Conservation (phyloP, 352 stramenopile species). For the Phytopythium oedochilum region DNA sequence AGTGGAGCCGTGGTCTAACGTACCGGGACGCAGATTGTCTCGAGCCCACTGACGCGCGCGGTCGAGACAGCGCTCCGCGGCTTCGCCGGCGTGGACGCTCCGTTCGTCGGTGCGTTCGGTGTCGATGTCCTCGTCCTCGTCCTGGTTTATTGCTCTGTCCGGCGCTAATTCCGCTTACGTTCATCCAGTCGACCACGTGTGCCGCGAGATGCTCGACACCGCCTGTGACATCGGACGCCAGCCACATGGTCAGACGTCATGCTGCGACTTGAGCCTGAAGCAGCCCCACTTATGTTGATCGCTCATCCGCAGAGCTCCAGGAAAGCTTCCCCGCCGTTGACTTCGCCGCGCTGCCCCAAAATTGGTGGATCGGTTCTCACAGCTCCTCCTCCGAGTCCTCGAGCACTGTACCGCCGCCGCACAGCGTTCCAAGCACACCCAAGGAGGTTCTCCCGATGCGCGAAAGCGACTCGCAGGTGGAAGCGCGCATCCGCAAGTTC, state of each 20-base stretch:
- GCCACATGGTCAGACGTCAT: conserved; percentile 33
- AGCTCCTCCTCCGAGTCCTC: conserved; percentile 17
- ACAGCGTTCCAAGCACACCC: conserved; percentile 20
- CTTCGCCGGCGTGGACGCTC: conserved; percentile 47
- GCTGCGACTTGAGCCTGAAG: no score
- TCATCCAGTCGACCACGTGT: conserved; percentile 55
- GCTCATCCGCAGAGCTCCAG: not conserved
- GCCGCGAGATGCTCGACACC: conserved; percentile 82
- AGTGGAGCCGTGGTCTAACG: not conserved
- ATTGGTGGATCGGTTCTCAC: conserved; percentile 62
- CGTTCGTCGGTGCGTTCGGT: conserved; percentile 39
- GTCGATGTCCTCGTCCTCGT: not conserved
- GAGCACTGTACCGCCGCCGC: conserved; percentile 13
- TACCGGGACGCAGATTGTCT: conserved; percentile 52
- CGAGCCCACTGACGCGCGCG: conserved; percentile 76
- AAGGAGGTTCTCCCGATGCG: conserved; percentile 53
- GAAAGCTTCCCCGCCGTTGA: conserved; percentile 20
- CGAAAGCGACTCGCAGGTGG: conserved; percentile 51
- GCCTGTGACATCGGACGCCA: conserved; percentile 76
- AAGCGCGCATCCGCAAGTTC: conserved; percentile 64
- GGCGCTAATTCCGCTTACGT: no score
- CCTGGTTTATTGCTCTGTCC: no score
- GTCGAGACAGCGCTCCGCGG: conserved; percentile 73
- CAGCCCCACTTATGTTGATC: no score
- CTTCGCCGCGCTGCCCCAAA: conserved; percentile 36